A percentile compares a stretch with the other conserved stretches of the same genome.
phyloP scores from a whole-genome alignment of 2,329 filamentous ascomycete genomes.

The Colletotrichum orchidophilum region DNA sequence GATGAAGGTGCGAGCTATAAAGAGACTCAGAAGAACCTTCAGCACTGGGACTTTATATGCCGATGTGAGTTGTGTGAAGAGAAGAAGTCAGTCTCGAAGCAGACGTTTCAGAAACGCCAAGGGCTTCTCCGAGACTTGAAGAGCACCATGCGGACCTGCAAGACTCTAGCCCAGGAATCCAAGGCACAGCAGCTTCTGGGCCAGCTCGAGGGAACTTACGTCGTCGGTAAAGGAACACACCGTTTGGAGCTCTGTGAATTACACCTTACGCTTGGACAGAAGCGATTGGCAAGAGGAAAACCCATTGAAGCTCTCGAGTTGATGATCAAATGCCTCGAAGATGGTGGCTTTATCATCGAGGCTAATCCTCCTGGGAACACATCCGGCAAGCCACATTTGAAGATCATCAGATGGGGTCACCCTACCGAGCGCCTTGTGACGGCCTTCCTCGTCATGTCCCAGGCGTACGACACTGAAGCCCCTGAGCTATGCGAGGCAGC shows the following conservation, averaged over 20 bases:
- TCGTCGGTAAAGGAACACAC: not conserved
- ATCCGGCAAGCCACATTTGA: constrained; percentile 20
- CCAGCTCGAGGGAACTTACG: constrained; percentile 37
- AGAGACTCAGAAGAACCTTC: constrained; percentile 42
- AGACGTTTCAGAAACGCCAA: constrained; percentile 32
- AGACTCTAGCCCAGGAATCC: not conserved
- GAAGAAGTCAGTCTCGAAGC: constrained; percentile 35
- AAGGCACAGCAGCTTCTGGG: constrained; percentile 34
- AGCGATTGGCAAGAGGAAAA: not conserved
- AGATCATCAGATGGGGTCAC: constrained; percentile 39
- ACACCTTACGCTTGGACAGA: constrained; percentile 35
- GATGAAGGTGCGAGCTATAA: constrained; percentile 37
- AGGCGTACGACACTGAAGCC: constrained; percentile 34
- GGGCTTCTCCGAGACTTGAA: not conserved
- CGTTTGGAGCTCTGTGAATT: constrained; percentile 37
- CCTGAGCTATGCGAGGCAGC: constrained; percentile 37
- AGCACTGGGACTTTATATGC: constrained; percentile 53
- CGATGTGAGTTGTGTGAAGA: constrained; percentile 49
- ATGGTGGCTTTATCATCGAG: constrained; percentile 39
- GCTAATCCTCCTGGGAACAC: constrained; percentile 12
- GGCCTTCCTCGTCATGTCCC: constrained; percentile 34
- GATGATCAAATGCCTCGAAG: constrained; percentile 38
- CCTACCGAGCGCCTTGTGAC: not conserved
- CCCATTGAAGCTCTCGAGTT: constrained; percentile 32
- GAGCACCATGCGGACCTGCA: not conserved